Evolutionary conservation across 2,329 filamentous ascomycete genomes (phyloP).

Genomic region (Neonectria faginata): DNA sequence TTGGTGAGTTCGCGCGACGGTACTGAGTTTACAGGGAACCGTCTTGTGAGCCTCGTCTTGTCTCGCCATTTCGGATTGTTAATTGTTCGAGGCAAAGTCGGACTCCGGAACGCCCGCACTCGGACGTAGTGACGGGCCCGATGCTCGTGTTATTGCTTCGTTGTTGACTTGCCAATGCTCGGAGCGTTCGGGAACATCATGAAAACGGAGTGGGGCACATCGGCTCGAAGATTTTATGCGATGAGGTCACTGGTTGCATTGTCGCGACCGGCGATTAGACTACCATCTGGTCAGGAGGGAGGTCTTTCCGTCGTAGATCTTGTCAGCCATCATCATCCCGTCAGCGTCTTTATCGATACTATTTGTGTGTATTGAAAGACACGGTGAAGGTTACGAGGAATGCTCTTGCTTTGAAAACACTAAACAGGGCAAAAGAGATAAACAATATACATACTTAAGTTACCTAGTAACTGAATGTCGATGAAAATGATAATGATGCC

Average conservation of each 20-base stretch:
- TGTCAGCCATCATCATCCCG: neutral
- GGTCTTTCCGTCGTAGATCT: neutral
- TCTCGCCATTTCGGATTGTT: neutral
- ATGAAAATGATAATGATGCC: neutral
- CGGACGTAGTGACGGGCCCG: neutral
- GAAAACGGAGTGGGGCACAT: neutral
- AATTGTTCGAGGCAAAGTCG: neutral
- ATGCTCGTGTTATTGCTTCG: neutral
- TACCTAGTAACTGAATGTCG: too few relatives aligned
- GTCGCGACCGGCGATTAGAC: neutral
- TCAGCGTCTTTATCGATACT: neutral
- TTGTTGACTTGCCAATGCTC: neutral
- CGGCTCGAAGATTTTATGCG: too few relatives aligned
- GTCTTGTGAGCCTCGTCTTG: neutral
- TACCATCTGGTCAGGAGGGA: neutral
- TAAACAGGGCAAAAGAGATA: too few relatives aligned
- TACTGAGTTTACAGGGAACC: neutral
- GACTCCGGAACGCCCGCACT: neutral
- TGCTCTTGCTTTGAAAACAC: neutral
- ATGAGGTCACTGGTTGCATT: slow-evolving; percentile 1
- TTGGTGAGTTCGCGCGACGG: neutral
- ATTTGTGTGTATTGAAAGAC: neutral
- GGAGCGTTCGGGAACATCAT: slow-evolving; percentile 2
- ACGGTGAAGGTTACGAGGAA: neutral
- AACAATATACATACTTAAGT: too few relatives aligned